Evolutionary conservation across 2,329 filamentous ascomycete species (phyloP).

Genomic region (Beauveria scarabaeidicola): DNA sequence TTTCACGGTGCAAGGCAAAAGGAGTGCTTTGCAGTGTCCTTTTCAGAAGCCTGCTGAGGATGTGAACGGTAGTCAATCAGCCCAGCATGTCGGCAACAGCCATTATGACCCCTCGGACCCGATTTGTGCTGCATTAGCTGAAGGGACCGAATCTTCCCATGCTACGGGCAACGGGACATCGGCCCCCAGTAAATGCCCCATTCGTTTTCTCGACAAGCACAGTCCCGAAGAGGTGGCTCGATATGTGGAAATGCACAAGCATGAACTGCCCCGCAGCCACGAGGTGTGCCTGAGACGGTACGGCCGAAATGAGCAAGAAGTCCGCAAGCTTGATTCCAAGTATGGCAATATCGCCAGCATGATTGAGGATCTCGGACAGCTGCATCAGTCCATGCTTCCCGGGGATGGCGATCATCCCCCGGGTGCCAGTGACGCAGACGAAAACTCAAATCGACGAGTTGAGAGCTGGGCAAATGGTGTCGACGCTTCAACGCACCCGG

Average conservation of each 20-base stretch:
- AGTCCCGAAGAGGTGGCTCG: constrained; percentile 87
- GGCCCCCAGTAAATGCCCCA: constrained; percentile 65
- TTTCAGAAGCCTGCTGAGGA: constrained; percentile 48
- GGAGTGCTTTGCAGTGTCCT: constrained; percentile 71
- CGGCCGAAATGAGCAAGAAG: constrained; percentile 76
- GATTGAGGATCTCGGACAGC: constrained; percentile 81
- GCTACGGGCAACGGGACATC: constrained; percentile 40
- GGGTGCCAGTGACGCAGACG: constrained; percentile 34
- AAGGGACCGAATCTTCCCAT: constrained; percentile 42
- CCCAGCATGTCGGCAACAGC: constrained; percentile 17
- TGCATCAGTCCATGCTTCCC: constrained; percentile 81
- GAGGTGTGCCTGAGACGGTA: constrained; percentile 87
- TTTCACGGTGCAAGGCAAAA: constrained; percentile 79
- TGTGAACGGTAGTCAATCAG: constrained; percentile 20
- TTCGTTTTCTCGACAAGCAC: constrained; percentile 85
- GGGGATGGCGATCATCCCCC: constrained; percentile 39
- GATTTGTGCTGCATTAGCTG: constrained; percentile 56
- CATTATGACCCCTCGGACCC: constrained; percentile 47
- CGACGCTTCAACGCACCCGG: constrained; percentile 40
- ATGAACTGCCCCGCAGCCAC: constrained; percentile 88
- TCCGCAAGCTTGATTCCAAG: constrained; percentile 84
- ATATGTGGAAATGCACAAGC: constrained; percentile 92
- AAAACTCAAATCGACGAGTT: constrained; percentile 60
- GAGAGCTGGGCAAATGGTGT: constrained; percentile 80
- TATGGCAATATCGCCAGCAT: constrained; percentile 89